Percentiles rank a stretch among this genome's conserved stretches.
Evolutionary conservation across 306 rosid species (phyloP).

Genomic region (Urtica urens): DNA sequence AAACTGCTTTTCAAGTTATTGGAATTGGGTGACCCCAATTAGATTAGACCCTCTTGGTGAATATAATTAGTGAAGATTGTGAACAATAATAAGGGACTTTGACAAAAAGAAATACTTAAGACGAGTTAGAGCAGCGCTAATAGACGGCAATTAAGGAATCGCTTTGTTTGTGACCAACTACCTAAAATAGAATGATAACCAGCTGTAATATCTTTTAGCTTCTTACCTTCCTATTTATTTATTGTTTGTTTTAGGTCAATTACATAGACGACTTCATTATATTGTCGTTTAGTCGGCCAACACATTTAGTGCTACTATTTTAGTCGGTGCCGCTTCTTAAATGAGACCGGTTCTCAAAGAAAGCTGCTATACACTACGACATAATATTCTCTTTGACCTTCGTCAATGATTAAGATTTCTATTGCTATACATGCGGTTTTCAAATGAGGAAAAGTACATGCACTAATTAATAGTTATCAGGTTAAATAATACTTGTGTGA

Average conservation of each 20-base stretch:
- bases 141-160: slow-evolving; percentile 17
- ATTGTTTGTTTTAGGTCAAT: background rate
- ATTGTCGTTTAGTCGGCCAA: slow-evolving; percentile 24
- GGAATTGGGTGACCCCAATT: slow-evolving; percentile 13
- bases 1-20: slow-evolving; percentile 12
- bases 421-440: background rate
- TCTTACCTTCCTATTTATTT: background rate
- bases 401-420: no score
- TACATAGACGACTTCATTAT: background rate
- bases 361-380: slow-evolving; percentile 13
- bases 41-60: slow-evolving; percentile 17
- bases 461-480: no score
- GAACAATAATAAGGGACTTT: slow-evolving; percentile 14
- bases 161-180: slow-evolving; percentile 34
- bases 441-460: no score
- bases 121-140: slow-evolving; percentile 3
- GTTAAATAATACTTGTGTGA: no score
- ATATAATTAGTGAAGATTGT: slow-evolving; percentile 15
- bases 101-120: slow-evolving; percentile 6
- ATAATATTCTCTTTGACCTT: no score
- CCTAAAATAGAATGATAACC: slow-evolving; percentile 23
- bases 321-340: slow-evolving; percentile 56
- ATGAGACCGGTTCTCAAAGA: slow-evolving; percentile 5
- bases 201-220: slow-evolving; percentile 14
- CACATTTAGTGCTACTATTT: slow-evolving; percentile 14